These are phyloP conservation scores for Arthrobotrys musiformis DNA, from an alignment of 2,329 filamentous ascomycete genomes.

Conservation along the genomic window DNA sequence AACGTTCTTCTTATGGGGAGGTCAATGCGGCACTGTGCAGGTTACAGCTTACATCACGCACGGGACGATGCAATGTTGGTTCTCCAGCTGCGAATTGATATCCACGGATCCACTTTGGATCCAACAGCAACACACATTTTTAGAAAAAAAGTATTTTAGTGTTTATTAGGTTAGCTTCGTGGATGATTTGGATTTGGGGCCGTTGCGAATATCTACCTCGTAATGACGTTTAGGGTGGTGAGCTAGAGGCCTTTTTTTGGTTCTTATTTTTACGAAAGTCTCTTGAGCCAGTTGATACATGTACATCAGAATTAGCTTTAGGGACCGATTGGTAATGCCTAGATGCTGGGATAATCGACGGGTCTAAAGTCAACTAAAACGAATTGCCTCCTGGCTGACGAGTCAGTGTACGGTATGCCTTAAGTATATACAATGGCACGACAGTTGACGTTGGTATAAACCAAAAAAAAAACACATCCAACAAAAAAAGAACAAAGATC, in stretches of 20 bases:
- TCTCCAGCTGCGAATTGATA: neutral
- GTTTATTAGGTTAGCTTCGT: constrained; percentile 1
- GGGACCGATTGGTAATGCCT: too few relatives aligned
- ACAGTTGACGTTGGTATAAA: neutral
- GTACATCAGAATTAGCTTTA: too few relatives aligned
- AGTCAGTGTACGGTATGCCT: neutral
- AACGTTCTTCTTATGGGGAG: constrained; percentile 14
- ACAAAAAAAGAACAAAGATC: neutral
- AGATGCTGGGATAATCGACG: too few relatives aligned
- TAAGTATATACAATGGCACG: constrained; percentile 13
- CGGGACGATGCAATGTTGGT: constrained; percentile 16
- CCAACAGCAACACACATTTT: constrained; percentile 18
- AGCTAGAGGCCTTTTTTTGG: neutral
- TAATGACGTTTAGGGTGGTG: neutral
- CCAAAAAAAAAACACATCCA: neutral
- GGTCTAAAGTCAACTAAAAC: too few relatives aligned
- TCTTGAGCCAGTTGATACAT: too few relatives aligned
- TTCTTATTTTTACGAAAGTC: too few relatives aligned
- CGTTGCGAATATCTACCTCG: constrained; percentile 1
- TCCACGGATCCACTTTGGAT: neutral
- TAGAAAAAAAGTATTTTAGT: neutral
- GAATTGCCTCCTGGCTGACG: too few relatives aligned
- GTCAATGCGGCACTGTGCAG: constrained; percentile 13
- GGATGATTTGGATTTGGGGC: too few relatives aligned
- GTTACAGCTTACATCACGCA: neutral